Conservation (phyloP, 1,284 basidiomycete species). For the Mycena citricolor region DNA sequence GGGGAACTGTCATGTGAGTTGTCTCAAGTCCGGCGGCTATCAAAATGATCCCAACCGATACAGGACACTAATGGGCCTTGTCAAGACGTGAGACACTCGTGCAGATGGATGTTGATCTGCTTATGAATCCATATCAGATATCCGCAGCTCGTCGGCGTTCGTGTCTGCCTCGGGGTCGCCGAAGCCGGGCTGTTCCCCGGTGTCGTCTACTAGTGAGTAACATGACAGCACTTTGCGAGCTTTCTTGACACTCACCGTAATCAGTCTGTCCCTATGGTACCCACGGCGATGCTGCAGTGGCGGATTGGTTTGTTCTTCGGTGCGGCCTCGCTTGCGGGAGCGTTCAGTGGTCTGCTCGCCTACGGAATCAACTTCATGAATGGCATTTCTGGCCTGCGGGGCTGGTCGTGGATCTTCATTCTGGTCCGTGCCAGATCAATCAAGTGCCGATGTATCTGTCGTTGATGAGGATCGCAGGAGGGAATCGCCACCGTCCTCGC, state of each 20-base stretch:
- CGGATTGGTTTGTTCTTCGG: slow-evolving; percentile 39
- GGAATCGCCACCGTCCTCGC: slow-evolving; percentile 18
- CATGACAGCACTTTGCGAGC: neutral
- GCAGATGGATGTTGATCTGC: neutral
- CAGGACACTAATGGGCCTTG: slow-evolving; percentile 65
- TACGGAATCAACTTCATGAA: slow-evolving; percentile 39
- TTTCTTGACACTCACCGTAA: neutral
- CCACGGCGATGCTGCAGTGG: slow-evolving; percentile 49
- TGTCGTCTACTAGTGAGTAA: slow-evolving; percentile 40
- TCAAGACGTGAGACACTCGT: slow-evolving; percentile 49
- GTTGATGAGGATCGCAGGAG: slow-evolving; percentile 13
- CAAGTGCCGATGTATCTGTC: neutral
- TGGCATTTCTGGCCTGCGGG: slow-evolving; percentile 26
- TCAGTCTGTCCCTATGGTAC: slow-evolving; percentile 50
- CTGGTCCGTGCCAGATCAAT: slow-evolving; percentile 1
- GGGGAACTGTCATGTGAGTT: slow-evolving; percentile 50
- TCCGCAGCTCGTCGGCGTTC: slow-evolving; percentile 24
- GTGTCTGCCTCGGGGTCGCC: slow-evolving; percentile 20
- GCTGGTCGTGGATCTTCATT: slow-evolving; percentile 26
- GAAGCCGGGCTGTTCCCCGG: slow-evolving; percentile 44
- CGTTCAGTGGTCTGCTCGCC: slow-evolving; percentile 41
- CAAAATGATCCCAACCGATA: neutral
- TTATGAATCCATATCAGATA: slow-evolving; percentile 12
- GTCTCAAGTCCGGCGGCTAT: neutral
- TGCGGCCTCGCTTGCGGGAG: slow-evolving; percentile 34